Evolutionary conservation across 2,329 filamentous ascomycete genomes (phyloP), one percentile per base, ranked within the genome.

Genomic region (Botrytis fabae): DNA sequence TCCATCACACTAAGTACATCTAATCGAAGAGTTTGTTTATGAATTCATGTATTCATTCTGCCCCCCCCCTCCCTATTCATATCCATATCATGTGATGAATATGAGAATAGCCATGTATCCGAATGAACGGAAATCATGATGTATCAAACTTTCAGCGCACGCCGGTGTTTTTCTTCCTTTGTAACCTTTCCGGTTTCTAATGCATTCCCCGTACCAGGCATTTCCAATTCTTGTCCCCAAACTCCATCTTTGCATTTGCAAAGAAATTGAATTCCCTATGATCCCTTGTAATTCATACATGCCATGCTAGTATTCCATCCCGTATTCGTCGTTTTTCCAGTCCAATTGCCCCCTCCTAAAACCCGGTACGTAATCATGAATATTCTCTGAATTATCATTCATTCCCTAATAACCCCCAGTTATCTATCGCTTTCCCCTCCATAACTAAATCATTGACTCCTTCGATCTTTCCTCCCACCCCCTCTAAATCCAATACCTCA

Each of bases 401-500:
- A 28, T 42, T 28, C 35, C 69, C 69, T 20, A 64, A 42, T n/a
- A 57, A 20, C 2, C 48, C 62, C n/a, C 38, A 51, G 38, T 44
- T 54, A 2, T 46, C 57, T 38, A 71, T 57, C 28, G 54, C 44
- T 22, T 61, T 72, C 25, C 74, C 71, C 35, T 77, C 77, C 78
- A 79, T 79, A 59, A 80, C 76, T 35, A 79, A 69, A 64, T 78
- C 78, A 73, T 79, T 79, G 59, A 76, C 76, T 18, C 74, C 76
- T 28, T 76, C 78, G 51, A 80, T 80, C 69, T 79, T 77, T 0
- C 78, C 78, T 1, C 77, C 78, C 73, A 78, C 78, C 4, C 75
- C 76, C 38, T 78, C 78, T 25, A 80, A 62, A 71, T 80, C 79
- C 57, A 80, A 62, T 7, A 80, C 79, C 70, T 80, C 79, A 59